These are phyloP conservation scores for Falciphora oryzae DNA, from an alignment of 2,329 filamentous ascomycete species.

Conservation along the genomic window DNA sequence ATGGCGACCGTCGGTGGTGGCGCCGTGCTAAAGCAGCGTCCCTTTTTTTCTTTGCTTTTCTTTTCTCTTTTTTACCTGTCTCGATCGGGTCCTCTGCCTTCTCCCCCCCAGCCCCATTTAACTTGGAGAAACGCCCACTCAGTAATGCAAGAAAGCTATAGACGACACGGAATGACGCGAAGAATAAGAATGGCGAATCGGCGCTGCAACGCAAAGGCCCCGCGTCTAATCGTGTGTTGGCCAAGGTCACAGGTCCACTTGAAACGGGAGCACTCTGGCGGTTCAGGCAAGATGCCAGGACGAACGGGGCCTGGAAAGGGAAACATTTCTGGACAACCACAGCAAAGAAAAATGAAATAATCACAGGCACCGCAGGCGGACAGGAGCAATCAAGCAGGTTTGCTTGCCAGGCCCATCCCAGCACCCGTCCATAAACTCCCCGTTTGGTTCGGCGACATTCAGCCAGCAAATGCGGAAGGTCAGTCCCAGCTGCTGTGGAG, in stretches of 20 bases:
- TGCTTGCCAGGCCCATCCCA: no score
- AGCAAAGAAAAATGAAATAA: no score
- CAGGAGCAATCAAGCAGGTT: no score
- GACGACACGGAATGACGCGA: background rate
- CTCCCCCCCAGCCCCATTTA: background rate
- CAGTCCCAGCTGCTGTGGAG: background rate
- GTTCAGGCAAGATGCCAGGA: background rate
- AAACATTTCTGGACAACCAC: background rate
- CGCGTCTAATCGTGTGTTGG: background rate
- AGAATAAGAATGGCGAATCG: background rate
- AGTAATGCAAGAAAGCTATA: background rate
- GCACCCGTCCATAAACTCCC: no score
- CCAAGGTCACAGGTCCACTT: background rate
- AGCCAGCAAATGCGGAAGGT: no score
- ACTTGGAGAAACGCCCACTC: no score
- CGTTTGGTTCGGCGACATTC: no score
- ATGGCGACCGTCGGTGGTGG: background rate
- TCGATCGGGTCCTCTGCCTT: no score
- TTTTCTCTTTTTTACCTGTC: background rate
- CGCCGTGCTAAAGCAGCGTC: background rate
- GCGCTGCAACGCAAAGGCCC: background rate
- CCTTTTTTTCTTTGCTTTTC: background rate
- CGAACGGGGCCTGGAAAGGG: background rate
- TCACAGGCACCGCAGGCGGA: no score
- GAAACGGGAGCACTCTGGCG: background rate